Evolutionary conservation across 2,329 filamentous ascomycete species (phyloP), one percentile per base, ranked within the genome.

Genomic region (Sporothrix humicola): DNA sequence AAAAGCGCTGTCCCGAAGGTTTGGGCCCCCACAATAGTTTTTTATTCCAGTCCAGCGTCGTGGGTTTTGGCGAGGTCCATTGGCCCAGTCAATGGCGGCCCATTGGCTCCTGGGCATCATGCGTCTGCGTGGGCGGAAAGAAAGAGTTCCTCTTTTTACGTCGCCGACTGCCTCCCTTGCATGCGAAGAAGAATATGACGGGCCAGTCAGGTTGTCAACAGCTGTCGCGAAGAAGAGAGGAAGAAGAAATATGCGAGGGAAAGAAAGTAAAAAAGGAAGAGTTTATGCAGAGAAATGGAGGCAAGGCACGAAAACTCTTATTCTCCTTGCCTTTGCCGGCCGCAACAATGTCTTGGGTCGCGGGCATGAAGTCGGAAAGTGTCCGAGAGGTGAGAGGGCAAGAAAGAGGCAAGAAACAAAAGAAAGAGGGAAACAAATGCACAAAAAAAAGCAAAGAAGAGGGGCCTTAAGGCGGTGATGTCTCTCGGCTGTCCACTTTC

Each of bases 11-110:
- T 66, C 65, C 72, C 72, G 69, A 73, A 69, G 50, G 65, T 70
- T 50, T 73, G 74, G 72, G n/a, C 69, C 74, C 56, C 72, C 73
- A 59, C 56, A 56, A 56, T 56, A 13, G 12, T 63, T 69, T 74
- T 72, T 56, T 20, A 56, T 20, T 74, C 70, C 48, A 69, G 68
- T 46, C 54, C 72, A 42, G 26, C 44, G 72, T 46, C 66, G 42
- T 65, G 68, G 68, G 37, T 37, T 63, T 52, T 46, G 31, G 31
- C 7, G 31, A 37, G 31, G 31, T 37, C 31, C 31, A 37, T 37
- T 37, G 31, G 31, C 31, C 31, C 31, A 37, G 31, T 37, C 31
- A 37, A 37, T 37, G 31, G 31, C 31, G 31, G 31, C 31, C 31
- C 31, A 37, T 37, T 37, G 31, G 31, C 31, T 37, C 31, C 31